Evolutionary conservation across 108 stramenopile genomes (phyloP).

Genomic region (Fistulifera solaris): DNA sequence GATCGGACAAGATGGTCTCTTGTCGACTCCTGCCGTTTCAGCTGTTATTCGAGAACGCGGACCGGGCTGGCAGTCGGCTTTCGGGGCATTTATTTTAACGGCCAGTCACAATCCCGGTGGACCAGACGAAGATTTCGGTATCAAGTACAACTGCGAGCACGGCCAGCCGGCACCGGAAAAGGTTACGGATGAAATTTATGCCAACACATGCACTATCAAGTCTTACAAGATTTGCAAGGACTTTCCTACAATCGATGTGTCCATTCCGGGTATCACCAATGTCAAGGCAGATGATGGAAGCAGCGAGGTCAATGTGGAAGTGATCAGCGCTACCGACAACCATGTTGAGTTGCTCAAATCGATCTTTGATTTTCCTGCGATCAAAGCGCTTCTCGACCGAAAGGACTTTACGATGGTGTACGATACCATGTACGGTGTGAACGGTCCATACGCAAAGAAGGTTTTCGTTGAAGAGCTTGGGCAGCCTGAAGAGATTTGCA

Average conservation of each 20-base stretch:
- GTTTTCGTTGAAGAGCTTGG: conserved; percentile 94
- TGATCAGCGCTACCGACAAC: conserved; percentile 70
- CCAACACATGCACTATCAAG: conserved; percentile 81
- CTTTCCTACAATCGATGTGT: conserved; percentile 88
- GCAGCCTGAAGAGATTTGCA: conserved; percentile 57
- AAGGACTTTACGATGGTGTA: conserved; percentile 95
- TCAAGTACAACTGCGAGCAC: conserved; percentile 99
- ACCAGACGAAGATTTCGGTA: conserved; percentile 97
- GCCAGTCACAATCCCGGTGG: conserved; percentile 99
- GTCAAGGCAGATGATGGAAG: conserved; percentile 73
- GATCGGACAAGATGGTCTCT: conserved; percentile 94
- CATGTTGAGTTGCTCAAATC: conserved; percentile 90
- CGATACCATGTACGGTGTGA: conserved; percentile 98
- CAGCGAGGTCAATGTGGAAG: conserved; percentile 80
- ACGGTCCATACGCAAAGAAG: conserved; percentile 94
- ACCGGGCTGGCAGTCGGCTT: conserved; percentile 92
- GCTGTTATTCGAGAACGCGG: conserved; percentile 94
- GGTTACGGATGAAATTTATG: conserved; percentile 88
- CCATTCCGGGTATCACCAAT: conserved; percentile 56
- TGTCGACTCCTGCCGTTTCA: conserved; percentile 97
- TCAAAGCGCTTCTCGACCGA: conserved; percentile 88
- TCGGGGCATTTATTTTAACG: conserved; percentile 98
- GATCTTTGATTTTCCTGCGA: conserved; percentile 93
- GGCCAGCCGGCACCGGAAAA: conserved; percentile 96
- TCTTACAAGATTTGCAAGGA: conserved; percentile 85